Evolutionary conservation across 495 filamentous ascomycete species (phyloP), one percentile per base, ranked within the genome.

Genomic region (Stereocaulon alpinum): DNA sequence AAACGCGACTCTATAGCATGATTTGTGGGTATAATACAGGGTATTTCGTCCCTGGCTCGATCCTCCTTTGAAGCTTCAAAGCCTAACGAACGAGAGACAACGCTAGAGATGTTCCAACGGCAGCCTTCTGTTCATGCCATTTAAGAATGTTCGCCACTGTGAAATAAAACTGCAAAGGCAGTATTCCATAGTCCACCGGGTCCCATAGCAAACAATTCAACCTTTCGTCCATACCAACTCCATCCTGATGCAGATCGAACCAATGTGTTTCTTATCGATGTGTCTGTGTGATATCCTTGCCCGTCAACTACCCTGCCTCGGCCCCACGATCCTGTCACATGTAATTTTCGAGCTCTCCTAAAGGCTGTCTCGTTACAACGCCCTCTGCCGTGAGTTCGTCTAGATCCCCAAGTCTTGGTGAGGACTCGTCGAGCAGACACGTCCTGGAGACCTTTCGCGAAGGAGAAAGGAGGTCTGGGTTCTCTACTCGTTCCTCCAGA

Each of bases 391-490:
- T 65, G 40, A 63, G 29, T 10, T 63, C 60, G 17, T 52, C 49
- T 4, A 37, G 9, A 0, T 55, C 52, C 6, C 52, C 44, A 41
- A 51, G 42, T 37, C 50, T 40, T 15, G 41, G 12, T 20, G 43
- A 58, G 14, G 18, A n/a, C 0, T 49, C 32, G 14, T 56, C 43
- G n/a, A 51, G 44, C 29, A 20, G 34, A 22, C 37, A 37, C 11
- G 32, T 52, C 45, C 62, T 65, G 27, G 63, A 65, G 27, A 65
- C 6, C 34, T 65, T 62, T 27, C 60, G 53, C 27, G 49, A 56
- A 10, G 63, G 63, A 50, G 62, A 64, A 48, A 49, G 41, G 17
- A 48, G 40, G 34, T 64, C 40, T 34, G 40, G 24, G 4, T 58
- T 54, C 58, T 37, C 40, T 6, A 47, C 20, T 57, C 54, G 18